These are phyloP conservation scores for Orobanche coerulescens DNA, from an alignment of 257 asterid species.

Conservation along the genomic window DNA sequence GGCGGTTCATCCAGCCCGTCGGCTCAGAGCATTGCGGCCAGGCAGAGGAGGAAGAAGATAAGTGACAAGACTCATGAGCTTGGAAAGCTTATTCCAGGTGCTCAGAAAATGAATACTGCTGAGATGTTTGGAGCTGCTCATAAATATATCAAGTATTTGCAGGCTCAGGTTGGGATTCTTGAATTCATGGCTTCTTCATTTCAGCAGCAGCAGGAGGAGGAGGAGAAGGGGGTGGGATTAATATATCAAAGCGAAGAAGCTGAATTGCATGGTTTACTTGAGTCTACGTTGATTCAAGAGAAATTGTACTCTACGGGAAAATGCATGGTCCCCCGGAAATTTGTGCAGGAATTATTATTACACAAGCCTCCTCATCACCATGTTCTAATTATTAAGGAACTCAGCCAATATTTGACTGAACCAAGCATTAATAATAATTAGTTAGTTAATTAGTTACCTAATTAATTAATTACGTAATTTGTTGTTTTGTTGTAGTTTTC, in stretches of 20 bases:
- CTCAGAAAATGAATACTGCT: slow-evolving; percentile 63
- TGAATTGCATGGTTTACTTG: slow-evolving; percentile 30
- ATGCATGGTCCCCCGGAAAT: slow-evolving; percentile 40
- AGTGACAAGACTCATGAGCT: slow-evolving; percentile 68
- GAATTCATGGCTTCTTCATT: slow-evolving; percentile 24
- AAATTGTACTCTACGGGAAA: slow-evolving; percentile 50
- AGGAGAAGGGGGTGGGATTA: no score
- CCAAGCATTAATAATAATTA: background rate
- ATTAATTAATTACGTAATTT: background rate
- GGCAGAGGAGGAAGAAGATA: slow-evolving; percentile 64
- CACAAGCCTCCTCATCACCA: background rate
- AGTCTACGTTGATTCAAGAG: slow-evolving; percentile 49
- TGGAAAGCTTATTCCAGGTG: slow-evolving; percentile 68
- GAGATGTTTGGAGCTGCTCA: slow-evolving; percentile 64
- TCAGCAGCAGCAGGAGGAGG: slow-evolving; percentile 21
- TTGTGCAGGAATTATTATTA: slow-evolving; percentile 28
- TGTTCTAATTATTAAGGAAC: background rate
- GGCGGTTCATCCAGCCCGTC: no score
- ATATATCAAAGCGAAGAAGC: slow-evolving; percentile 21
- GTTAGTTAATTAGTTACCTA: background rate
- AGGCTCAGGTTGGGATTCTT: slow-evolving; percentile 53
- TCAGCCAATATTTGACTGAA: background rate
- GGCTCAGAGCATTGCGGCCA: slow-evolving; percentile 58
- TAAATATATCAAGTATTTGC: slow-evolving; percentile 53
- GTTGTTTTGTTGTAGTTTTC: slow-evolving; percentile 2